These are phyloP conservation scores for Glycine soja DNA, from an alignment of 306 rosid species.

Conservation along the genomic window DNA sequence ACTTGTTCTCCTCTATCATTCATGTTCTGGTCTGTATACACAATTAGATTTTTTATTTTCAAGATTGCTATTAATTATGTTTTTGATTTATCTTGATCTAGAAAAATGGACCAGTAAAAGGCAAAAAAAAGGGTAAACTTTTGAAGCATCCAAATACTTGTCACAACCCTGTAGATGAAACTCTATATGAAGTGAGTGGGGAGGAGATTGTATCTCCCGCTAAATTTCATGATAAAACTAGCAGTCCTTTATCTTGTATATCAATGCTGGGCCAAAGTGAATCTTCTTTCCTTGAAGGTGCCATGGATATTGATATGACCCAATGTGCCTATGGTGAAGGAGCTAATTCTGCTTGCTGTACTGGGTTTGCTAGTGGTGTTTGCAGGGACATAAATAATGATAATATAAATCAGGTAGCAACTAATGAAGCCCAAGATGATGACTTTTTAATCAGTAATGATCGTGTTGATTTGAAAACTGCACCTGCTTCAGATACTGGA, in stretches of 20 bases:
- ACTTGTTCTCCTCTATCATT: conserved; percentile 13
- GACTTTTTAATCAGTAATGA: conserved; percentile 35
- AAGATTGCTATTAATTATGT: conserved; percentile 22
- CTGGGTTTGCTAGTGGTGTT: conserved; percentile 45
- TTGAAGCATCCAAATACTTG: conserved; percentile 45
- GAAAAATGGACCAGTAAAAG: conserved; percentile 54
- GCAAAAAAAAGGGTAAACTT: conserved; percentile 62
- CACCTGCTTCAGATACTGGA: conserved; percentile 44
- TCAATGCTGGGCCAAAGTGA: conserved; percentile 71
- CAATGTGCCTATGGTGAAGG: conserved; percentile 48
- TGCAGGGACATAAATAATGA: conserved; percentile 44
- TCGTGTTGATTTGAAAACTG: conserved; percentile 35
- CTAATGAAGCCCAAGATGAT: conserved; percentile 46
- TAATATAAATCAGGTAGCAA: conserved; percentile 15
- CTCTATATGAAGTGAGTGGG: conserved; percentile 51
- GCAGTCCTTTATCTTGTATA: conserved; percentile 57
- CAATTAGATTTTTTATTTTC: conserved; percentile 1
- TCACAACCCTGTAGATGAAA: conserved; percentile 49
- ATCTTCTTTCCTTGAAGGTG: conserved; percentile 63
- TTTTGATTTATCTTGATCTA: conserved; percentile 50
- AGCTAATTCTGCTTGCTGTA: conserved; percentile 51
- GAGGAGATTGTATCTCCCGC: conserved; percentile 59
- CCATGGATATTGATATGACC: conserved; percentile 53
- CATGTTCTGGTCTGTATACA: conserved; percentile 19
- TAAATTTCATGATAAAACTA: conserved; percentile 58